These are phyloP conservation scores for Xylaria sp. DNA, from an alignment of 2,329 filamentous ascomycete species.

Conservation along the genomic window DNA sequence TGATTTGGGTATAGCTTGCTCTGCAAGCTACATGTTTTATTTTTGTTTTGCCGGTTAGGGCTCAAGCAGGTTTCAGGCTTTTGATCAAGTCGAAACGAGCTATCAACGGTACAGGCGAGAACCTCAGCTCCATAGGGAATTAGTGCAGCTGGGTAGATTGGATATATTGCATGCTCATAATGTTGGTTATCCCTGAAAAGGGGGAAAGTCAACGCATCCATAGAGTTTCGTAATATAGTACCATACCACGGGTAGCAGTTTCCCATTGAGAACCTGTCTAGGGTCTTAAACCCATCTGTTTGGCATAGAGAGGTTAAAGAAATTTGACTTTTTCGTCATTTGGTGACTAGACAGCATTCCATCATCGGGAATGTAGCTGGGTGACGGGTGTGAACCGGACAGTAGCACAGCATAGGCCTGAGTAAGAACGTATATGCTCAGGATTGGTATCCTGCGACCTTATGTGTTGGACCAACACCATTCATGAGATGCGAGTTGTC, in stretches of 20 bases:
- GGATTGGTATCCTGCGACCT: constrained; percentile 20
- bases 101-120: not conserved
- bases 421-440: not conserved
- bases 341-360: not conserved
- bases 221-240: constrained; percentile 22
- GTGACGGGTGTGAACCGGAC: not conserved
- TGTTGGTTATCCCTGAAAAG: not conserved
- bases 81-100: not conserved
- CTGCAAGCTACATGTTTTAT: constrained; percentile 17
- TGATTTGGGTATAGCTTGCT: constrained; percentile 12
- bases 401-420: not conserved
- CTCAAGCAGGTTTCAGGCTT: constrained; percentile 3
- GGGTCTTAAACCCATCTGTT: constrained; percentile 1
- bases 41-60: not conserved
- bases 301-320: constrained; percentile 1
- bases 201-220: not conserved
- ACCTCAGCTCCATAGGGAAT: not conserved
- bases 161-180: not conserved
- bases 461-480: constrained; percentile 19
- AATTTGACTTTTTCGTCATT: not conserved
- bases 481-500: constrained; percentile 22
- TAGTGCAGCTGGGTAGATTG: not conserved
- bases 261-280: not conserved
- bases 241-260: not conserved
- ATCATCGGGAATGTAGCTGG: not conserved